Conservation (phyloP, 805 yeast species). For the Nakazawaea siamensis region DNA sequence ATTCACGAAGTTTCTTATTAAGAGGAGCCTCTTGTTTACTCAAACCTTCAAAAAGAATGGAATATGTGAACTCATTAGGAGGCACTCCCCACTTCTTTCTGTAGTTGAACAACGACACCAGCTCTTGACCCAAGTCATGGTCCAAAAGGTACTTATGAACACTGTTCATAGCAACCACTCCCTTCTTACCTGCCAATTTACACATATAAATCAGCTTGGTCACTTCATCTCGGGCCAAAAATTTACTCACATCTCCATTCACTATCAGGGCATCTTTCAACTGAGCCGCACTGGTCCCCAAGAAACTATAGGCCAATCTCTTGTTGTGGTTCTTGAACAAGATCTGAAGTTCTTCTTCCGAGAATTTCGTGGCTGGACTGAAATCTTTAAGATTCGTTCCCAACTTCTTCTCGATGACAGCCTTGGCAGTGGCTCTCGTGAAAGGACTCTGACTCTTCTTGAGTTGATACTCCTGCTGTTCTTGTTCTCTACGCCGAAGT, state of each 20-base stretch:
- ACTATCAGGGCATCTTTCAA: constrained; percentile 50
- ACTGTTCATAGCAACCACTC: constrained; percentile 57
- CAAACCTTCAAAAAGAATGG: constrained; percentile 37
- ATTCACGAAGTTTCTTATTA: constrained; percentile 21
- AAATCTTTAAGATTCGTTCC: constrained; percentile 13
- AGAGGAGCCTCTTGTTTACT: constrained; percentile 21
- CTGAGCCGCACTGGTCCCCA: constrained; percentile 54
- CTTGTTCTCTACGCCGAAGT: constrained; percentile 2
- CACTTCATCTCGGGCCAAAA: constrained; percentile 39
- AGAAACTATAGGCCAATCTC: constrained; percentile 39
- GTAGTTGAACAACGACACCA: constrained; percentile 41
- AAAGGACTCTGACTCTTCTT: constrained; percentile 18
- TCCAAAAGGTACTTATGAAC: constrained; percentile 41
- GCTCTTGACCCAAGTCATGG: constrained; percentile 34
- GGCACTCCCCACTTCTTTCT: constrained; percentile 57
- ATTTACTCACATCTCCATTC: constrained; percentile 42
- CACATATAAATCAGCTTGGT: constrained; percentile 47
- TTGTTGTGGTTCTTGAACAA: constrained; percentile 23
- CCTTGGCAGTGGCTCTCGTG: constrained; percentile 19
- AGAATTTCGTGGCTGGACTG: constrained; percentile 18
- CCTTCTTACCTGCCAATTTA: constrained; percentile 37
- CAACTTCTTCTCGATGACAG: constrained; percentile 14
- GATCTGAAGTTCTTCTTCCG: constrained; percentile 17
- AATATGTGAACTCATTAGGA: constrained; percentile 38
- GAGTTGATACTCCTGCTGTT: constrained; percentile 9